These are phyloP conservation scores for Forsythia suspensa DNA, from an alignment of 257 asterid species.

Conservation along the genomic window DNA sequence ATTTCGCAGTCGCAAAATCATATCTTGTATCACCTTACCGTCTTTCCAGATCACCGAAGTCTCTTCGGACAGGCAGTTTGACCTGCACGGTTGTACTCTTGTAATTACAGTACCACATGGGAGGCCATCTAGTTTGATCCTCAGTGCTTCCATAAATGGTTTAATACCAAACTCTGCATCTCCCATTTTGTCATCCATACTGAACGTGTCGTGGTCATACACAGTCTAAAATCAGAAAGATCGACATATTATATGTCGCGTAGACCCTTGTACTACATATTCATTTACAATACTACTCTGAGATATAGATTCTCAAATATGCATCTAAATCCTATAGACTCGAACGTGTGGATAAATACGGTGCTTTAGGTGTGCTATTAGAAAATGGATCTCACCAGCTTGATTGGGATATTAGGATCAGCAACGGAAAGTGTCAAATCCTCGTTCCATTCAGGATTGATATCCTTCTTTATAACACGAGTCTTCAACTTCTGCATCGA, in stretches of 20 bases:
- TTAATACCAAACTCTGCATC: constrained; percentile 52
- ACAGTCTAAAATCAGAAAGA: constrained; percentile 40
- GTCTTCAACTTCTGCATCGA: constrained; percentile 73
- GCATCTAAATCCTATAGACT: no score
- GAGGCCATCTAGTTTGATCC: constrained; percentile 22
- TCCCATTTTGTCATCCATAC: constrained; percentile 69
- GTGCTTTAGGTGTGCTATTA: background rate
- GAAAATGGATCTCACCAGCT: constrained; percentile 43
- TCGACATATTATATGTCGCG: background rate
- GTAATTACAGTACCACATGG: constrained; percentile 52
- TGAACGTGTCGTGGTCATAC: constrained; percentile 68
- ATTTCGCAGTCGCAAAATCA: constrained; percentile 53
- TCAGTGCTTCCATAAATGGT: constrained; percentile 45
- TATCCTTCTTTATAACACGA: constrained; percentile 71
- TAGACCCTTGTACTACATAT: background rate
- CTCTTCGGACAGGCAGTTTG: constrained; percentile 58
- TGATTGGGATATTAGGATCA: constrained; percentile 46
- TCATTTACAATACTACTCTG: background rate
- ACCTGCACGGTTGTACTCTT: constrained; percentile 35
- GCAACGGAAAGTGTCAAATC: constrained; percentile 75
- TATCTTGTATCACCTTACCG: constrained; percentile 48
- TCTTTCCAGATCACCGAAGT: constrained; percentile 48
- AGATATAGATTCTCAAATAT: no score
- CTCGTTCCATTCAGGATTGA: constrained; percentile 91
- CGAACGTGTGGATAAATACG: no score